Evolutionary conservation across 306 rosid genomes (phyloP).

Genomic region (Castanea sativa): DNA sequence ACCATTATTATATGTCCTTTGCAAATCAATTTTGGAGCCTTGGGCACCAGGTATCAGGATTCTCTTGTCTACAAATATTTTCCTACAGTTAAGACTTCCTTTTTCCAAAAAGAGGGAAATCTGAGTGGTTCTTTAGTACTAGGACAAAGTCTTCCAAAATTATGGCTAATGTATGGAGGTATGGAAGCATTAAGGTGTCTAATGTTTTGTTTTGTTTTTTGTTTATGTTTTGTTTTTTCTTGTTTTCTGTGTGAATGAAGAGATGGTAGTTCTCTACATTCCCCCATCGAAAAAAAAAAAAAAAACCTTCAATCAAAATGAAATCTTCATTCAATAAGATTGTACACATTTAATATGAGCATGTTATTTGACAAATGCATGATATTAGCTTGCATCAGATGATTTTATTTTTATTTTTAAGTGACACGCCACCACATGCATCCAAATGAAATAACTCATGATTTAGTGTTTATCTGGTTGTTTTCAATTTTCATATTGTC

Average conservation of each 20-base stretch:
- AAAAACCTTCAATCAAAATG: neutral
- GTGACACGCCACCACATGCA: neutral
- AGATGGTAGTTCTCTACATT: neutral
- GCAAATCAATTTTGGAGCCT: slow-evolving; percentile 5
- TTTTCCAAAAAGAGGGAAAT: slow-evolving; percentile 2
- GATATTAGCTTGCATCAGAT: neutral
- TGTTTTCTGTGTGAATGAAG: neutral
- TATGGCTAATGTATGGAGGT: too few relatives aligned
- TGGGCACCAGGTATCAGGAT: neutral
- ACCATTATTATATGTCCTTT: neutral
- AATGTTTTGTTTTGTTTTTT: too few relatives aligned
- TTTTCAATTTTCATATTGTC: neutral
- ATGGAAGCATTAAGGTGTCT: too few relatives aligned
- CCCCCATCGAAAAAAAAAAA: neutral
- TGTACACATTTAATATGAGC: neutral
- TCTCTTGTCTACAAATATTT: neutral
- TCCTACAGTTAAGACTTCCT: neutral
- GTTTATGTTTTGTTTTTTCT: too few relatives aligned
- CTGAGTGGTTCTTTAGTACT: neutral
- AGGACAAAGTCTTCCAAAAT: neutral
- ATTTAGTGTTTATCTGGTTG: neutral
- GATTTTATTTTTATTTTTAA: too few relatives aligned
- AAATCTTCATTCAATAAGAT: neutral
- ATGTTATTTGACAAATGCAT: neutral
- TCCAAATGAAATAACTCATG: slow-evolving; percentile 18